These are phyloP conservation scores for Arabidopsis arenosa DNA, from an alignment of 345 rosid genomes.

Conservation along the genomic window DNA sequence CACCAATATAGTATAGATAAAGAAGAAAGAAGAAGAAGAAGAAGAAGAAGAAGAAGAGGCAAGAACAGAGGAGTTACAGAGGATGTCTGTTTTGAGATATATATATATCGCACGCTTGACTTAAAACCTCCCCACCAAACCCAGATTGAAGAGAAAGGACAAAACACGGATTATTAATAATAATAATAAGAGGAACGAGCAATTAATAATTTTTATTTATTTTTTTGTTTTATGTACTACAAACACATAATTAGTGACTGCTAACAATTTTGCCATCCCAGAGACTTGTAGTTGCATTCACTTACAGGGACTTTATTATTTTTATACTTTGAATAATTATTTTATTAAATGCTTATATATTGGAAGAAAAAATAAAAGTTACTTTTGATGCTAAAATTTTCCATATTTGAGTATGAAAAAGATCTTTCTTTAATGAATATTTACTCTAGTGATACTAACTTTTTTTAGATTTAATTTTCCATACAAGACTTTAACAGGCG, in stretches of 20 bases:
- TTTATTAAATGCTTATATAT: constrained; percentile 19
- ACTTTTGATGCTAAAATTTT: neutral
- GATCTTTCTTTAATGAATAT: neutral
- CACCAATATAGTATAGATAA: constrained; percentile 13
- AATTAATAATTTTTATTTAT: neutral
- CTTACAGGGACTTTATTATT: constrained; percentile 21
- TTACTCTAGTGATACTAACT: neutral
- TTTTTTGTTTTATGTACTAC: neutral
- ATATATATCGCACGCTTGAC: constrained; percentile 42
- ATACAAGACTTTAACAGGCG: neutral
- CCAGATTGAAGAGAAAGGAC: constrained; percentile 40
- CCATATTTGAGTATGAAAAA: neutral
- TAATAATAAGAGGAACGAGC: neutral
- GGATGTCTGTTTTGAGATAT: constrained; percentile 55
- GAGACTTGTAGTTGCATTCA: constrained; percentile 38
- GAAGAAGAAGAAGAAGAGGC: constrained; percentile 43
- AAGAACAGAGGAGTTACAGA: constrained; percentile 60
- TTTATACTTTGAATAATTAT: neutral
- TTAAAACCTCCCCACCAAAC: constrained; percentile 43
- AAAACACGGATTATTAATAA: constrained; percentile 27
- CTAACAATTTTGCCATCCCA: constrained; percentile 14
- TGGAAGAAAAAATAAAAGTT: neutral
- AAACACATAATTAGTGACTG: constrained; percentile 3
- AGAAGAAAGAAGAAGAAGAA: constrained; percentile 17
- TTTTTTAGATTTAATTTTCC: neutral